phyloP scores from a whole-genome alignment of 2,329 filamentous ascomycete species.

The Calonectria fujianensis region DNA sequence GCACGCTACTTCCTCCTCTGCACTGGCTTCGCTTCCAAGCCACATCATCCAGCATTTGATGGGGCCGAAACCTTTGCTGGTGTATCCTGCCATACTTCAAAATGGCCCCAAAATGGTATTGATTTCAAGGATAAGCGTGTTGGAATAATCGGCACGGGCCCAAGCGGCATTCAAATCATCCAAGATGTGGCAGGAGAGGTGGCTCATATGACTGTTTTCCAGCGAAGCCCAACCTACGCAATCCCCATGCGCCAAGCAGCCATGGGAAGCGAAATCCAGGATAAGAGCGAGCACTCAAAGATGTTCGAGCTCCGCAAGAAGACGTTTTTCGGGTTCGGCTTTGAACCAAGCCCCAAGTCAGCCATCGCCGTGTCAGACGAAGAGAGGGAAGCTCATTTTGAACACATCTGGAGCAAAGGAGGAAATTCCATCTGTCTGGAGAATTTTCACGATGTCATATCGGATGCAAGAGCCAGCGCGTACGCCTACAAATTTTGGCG shows the following conservation, averaged over 20 bases:
- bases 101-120: constrained; percentile 10
- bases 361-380: background rate
- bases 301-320: constrained; percentile 29
- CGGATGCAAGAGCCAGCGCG: background rate
- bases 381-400: constrained; percentile 9
- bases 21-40: constrained; percentile 64
- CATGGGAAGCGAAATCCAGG: constrained; percentile 37
- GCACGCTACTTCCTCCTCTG: constrained; percentile 62
- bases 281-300: constrained; percentile 20
- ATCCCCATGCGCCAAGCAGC: background rate
- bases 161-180: constrained; percentile 20
- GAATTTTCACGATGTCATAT: constrained; percentile 12
- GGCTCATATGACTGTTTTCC: constrained; percentile 5
- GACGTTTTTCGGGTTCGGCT: background rate
- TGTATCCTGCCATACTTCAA: background rate
- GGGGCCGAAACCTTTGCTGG: constrained; percentile 52
- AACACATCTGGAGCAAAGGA: constrained; percentile 16
- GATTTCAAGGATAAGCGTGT: constrained; percentile 15
- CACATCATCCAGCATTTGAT: constrained; percentile 58
- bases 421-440: constrained; percentile 9
- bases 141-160: constrained; percentile 17
- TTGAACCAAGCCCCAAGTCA: background rate
- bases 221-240: constrained; percentile 16
- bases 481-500: constrained; percentile 29
- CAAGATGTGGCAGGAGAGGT: constrained; percentile 1